Percentiles rank a stretch among this genome's conserved stretches.
Evolutionary conservation across 1,284 basidiomycete species (phyloP).

Genomic region (Neotropicomus parvogracilis): DNA sequence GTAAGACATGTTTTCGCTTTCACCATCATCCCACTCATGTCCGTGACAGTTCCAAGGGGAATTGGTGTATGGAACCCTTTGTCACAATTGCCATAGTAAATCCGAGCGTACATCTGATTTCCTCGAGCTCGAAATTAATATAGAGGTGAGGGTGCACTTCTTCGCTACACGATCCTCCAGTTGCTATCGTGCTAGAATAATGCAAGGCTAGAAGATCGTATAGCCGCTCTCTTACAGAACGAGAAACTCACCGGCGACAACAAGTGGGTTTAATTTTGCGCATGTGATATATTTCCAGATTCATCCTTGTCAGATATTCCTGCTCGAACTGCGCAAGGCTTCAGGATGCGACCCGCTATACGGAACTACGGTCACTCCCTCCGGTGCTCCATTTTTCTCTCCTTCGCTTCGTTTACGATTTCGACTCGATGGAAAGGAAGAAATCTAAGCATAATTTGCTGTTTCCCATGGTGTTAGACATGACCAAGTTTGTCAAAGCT

Average conservation of each 20-base stretch:
- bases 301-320: conserved; percentile 53
- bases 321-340: conserved; percentile 70
- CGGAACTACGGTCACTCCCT: conserved; percentile 65
- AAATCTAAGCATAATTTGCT: conserved; percentile 77
- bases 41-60: conserved; percentile 75
- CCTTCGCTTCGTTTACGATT: conserved; percentile 84
- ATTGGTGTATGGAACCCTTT: conserved; percentile 75
- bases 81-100: conserved; percentile 61
- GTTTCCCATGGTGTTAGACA: conserved; percentile 74
- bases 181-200: conserved; percentile 49
- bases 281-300: neutral
- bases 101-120: conserved; percentile 71
- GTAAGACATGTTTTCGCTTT: conserved; percentile 35
- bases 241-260: conserved; percentile 81
- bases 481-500: conserved; percentile 57
- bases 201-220: conserved; percentile 66
- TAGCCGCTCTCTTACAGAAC: conserved; percentile 56
- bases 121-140: conserved; percentile 81
- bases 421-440: conserved; percentile 71
- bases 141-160: conserved; percentile 44
- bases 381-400: conserved; percentile 87
- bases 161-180: neutral
- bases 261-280: conserved; percentile 41
- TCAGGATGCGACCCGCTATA: conserved; percentile 75
- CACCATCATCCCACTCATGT: neutral